These are phyloP conservation scores for Cercospora janseana DNA, from an alignment of 2,329 filamentous ascomycete species.

Conservation along the genomic window DNA sequence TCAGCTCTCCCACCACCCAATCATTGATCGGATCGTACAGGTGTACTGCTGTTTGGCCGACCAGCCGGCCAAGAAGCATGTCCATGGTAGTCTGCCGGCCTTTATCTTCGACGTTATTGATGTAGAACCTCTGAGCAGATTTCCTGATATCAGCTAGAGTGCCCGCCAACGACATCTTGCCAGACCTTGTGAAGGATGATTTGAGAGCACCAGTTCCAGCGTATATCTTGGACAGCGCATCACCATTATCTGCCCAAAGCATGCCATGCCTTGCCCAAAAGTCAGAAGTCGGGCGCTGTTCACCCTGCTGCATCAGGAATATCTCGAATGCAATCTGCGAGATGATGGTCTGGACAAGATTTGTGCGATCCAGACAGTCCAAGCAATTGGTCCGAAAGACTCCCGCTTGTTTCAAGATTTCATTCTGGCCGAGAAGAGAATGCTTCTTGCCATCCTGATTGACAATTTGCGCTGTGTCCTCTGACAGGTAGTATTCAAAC, in stretches of 20 bases:
- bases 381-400: conserved; percentile 94
- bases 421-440: conserved; percentile 36
- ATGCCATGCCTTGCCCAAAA: conserved; percentile 91
- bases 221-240: conserved; percentile 90
- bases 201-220: conserved; percentile 94
- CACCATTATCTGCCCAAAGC: conserved; percentile 96
- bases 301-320: conserved; percentile 71
- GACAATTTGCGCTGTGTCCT: conserved; percentile 61
- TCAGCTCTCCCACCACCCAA: conserved; percentile 74
- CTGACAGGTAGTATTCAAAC: conserved; percentile 88
- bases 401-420: conserved; percentile 85
- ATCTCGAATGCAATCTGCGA: conserved; percentile 88
- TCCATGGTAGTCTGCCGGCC: conserved; percentile 92
- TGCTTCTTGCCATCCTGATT: conserved; percentile 40
- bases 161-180: conserved; percentile 93
- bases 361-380: conserved; percentile 93
- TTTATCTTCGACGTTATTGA: conserved; percentile 97
- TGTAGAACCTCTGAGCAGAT: conserved; percentile 88
- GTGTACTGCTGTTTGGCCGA: conserved; percentile 79
- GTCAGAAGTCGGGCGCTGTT: conserved; percentile 65
- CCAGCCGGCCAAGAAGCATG: conserved; percentile 81
- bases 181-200: conserved; percentile 87
- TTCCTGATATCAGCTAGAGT: conserved; percentile 94
- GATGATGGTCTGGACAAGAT: conserved; percentile 92
- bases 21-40: conserved; percentile 95